These are phyloP conservation scores for Ogataea hybrid DNA, from an alignment of 1,139 yeast species.

Conservation along the genomic window DNA sequence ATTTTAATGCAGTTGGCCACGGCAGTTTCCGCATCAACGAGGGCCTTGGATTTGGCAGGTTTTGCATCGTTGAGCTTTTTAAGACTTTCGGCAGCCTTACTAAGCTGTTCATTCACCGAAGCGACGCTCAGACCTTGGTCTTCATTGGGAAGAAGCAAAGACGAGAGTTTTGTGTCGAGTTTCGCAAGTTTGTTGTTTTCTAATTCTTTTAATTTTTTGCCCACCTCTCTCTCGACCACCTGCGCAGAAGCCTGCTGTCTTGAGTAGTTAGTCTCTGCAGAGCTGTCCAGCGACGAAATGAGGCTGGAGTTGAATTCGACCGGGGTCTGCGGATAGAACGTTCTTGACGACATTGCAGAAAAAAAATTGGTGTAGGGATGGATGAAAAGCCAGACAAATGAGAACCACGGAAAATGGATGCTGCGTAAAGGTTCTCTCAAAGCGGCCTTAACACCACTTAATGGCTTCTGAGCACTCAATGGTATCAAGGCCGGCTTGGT, in stretches of 20 bases:
- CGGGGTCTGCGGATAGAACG: conserved; percentile 69
- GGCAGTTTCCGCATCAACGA: conserved; percentile 48
- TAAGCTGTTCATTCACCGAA: conserved; percentile 43
- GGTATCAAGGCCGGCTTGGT: too few species aligned
- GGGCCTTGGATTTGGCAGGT: conserved; percentile 32
- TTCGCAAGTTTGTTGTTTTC: conserved; percentile 57
- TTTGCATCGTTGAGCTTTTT: conserved; percentile 27
- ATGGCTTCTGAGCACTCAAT: too few species aligned
- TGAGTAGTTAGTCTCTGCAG: conserved; percentile 76
- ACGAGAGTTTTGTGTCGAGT: conserved; percentile 52
- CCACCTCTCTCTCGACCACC: conserved; percentile 74
- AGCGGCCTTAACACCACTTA: too few species aligned
- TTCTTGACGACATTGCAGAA: conserved; percentile 42
- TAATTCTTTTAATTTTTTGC: conserved; percentile 59
- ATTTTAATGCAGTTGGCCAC: conserved; percentile 66
- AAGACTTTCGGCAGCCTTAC: conserved; percentile 34
- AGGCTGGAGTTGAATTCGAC: conserved; percentile 71
- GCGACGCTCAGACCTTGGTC: conserved; percentile 33
- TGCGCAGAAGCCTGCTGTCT: conserved; percentile 78
- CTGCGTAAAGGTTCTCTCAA: too few species aligned
- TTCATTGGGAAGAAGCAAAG: conserved; percentile 35
- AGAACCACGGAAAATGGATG: too few species aligned
- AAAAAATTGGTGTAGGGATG: conserved; percentile 10
- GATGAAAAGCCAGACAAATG: background rate
- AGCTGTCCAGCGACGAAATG: conserved; percentile 62